Evolutionary conservation across 2,329 filamentous ascomycete species (phyloP), one percentile per base, ranked within the genome.

Genomic region (Juglanconis juglandina): DNA sequence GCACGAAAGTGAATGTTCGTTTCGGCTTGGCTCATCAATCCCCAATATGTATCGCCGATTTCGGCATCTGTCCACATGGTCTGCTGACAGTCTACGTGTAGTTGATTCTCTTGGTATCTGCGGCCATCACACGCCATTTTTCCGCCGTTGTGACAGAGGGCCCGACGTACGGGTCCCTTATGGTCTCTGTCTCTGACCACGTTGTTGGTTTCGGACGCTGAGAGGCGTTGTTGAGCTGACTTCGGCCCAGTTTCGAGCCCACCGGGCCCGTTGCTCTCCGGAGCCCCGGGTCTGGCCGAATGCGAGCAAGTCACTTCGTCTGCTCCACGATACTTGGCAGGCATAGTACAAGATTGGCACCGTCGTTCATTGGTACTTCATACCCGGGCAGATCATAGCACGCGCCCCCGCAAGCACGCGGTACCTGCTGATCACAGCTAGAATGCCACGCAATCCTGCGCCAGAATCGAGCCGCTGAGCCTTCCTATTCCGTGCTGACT

Each of bases 391-490:
- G 17, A 17, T 17, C 17, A 17, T 17, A 17, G 17, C 17, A 17
- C 17, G 17, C 17, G 17, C 17, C 17, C 17, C 17, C 17, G 17
- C 17, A 17, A 17, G 47, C 56, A 47, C 42, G 33, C 30, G 52
- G 58, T 60, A 60, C 58, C 61, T 61, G 58, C 42, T 51, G 58
- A 60, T 61, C 58, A 35, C 42, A 37, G 52, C 51, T 35, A 59
- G 51, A 56, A 54, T 46, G 60, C 56, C 60, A 56, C 60, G 60
- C 60, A 59, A 59, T 48, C 51, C 39, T 51, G 46, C 52, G 14
- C 50, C 51, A 33, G 58, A 17, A 17, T 17, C 44, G 41, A 39
- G 13, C 33, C 49, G 35, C n/a, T 41, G 32, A 42, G 46, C 46
- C 55, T 50, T 44, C 35, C 48, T 52, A 8, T 51, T 58, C 48